Evolutionary conservation across 2,329 filamentous ascomycete species (phyloP).

Genomic region (Trichoderma citrinoviride): DNA sequence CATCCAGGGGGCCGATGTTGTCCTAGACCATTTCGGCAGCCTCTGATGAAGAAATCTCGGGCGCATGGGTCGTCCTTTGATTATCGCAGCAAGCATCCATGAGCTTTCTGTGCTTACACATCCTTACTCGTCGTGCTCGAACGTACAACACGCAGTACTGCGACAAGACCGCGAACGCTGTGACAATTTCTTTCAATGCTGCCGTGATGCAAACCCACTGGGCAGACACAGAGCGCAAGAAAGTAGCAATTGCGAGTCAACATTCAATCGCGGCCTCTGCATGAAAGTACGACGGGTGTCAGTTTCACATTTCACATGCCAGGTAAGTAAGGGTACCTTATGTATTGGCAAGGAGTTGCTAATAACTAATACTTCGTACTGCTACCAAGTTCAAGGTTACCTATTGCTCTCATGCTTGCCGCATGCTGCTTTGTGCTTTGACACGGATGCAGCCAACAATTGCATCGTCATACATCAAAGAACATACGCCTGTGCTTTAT

Average conservation of each 20-base stretch:
- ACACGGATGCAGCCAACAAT: neutral
- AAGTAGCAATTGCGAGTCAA: neutral
- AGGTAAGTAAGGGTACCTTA: no score
- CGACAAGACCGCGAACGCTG: no score
- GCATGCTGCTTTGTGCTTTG: neutral
- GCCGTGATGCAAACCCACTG: neutral
- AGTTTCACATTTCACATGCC: neutral
- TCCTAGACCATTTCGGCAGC: conserved; percentile 2
- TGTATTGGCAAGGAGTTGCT: neutral
- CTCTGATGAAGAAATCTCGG: conserved; percentile 5
- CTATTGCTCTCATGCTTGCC: neutral
- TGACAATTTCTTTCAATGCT: neutral
- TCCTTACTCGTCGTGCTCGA: neutral
- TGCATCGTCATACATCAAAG: neutral
- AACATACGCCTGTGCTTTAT: no score
- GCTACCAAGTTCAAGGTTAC: neutral
- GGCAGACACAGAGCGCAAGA: neutral
- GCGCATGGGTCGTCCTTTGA: neutral
- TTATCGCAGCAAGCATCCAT: neutral
- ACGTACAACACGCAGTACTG: neutral
- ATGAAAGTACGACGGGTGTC: neutral
- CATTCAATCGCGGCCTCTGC: neutral
- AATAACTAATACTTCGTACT: neutral
- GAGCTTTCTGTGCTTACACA: neutral
- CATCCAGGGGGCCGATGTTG: neutral